Evolutionary conservation across 768 basidiomycete genomes (phyloP), one percentile per base, ranked within the genome.

Genomic region (Suillus tomentosus): DNA sequence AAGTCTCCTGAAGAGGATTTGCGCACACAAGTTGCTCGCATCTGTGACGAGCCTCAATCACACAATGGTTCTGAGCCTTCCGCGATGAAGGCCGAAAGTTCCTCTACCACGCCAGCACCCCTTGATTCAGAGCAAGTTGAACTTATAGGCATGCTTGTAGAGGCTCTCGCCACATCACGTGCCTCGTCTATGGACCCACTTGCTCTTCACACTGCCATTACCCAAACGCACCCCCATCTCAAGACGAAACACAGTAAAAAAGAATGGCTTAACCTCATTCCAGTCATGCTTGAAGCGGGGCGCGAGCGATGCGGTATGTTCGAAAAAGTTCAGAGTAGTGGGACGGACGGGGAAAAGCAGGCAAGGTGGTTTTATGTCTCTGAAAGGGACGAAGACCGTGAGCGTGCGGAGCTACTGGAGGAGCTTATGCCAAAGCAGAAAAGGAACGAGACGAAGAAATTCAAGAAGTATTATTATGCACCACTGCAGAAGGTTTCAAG

Each of bases 381-480:
- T 0, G 90, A 91, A 70, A 73, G 79, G 71, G 90, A 92, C 68
- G 80, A 83, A 68, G 90, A 92, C 71, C 79, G 80, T 67, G 90
- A 91, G 62, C 81, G 90, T n/a, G 90, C 90, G 37, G 73, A 79
- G 67, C 74, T 91, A 64, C 84, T 92, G 62, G 75, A 79, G 70
- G 87, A 85, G 65, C 86, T 91, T 80, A 90, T 91, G 89, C 89
- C 89, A 2, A 84, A 89, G 15, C 89, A 81, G 62, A 93, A 92
- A 76, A 78, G 91, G 61, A 87, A 78, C 55, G 89, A 86, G 76
- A 93, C 90, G 73, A 92, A 89, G 82, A 89, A 91, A 77, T 90
- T 88, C 66, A 93, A 93, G 74, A 89, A 91, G 73, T 94, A 94
- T 77, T 94, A 93, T 76, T 93, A 87, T 78, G 81, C 82, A 36